Conservation (phyloP, 192 early-diverging fungal genomes). For the Backusella tuberculispora region DNA sequence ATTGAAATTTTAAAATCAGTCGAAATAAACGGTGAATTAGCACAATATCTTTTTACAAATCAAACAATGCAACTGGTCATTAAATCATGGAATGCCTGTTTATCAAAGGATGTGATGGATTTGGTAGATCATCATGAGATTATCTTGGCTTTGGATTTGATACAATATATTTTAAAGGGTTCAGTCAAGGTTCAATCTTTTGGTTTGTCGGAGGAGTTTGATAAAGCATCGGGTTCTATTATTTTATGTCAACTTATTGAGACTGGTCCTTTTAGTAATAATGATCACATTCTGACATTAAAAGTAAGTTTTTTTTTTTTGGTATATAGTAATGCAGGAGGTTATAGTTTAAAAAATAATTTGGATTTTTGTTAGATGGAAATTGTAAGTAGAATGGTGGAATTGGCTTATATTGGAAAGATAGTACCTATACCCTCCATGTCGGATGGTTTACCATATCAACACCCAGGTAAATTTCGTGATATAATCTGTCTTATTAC, state of each 20-base stretch:
- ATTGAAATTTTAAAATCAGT: conserved; percentile 15
- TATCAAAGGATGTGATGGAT: not conserved
- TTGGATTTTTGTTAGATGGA: not conserved
- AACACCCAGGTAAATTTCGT: conserved; percentile 49
- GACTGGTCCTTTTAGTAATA: conserved; percentile 43
- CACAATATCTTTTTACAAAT: conserved; percentile 33
- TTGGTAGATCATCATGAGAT: conserved; percentile 6
- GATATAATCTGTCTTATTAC: not conserved
- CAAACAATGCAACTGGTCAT: conserved; percentile 16
- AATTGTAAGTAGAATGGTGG: conserved; percentile 38
- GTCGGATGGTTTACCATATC: conserved; percentile 53
- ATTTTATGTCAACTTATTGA: conserved; percentile 44
- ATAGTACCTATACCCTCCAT: conserved; percentile 42
- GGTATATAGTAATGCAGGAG: not conserved
- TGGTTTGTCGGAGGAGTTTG: conserved; percentile 52
- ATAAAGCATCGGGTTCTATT: conserved; percentile 43
- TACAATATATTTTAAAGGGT: conserved; percentile 28
- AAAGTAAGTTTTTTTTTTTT: conserved; percentile 52
- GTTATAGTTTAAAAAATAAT: not conserved
- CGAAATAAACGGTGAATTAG: conserved; percentile 24
- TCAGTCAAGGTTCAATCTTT: conserved; percentile 23
- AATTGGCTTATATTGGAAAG: conserved; percentile 53
- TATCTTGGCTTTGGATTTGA: conserved; percentile 28
- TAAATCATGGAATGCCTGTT: not conserved
- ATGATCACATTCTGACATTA: conserved; percentile 31